Conservation (phyloP, 441 rosid genomes). For the Erodium chrysanthum region DNA sequence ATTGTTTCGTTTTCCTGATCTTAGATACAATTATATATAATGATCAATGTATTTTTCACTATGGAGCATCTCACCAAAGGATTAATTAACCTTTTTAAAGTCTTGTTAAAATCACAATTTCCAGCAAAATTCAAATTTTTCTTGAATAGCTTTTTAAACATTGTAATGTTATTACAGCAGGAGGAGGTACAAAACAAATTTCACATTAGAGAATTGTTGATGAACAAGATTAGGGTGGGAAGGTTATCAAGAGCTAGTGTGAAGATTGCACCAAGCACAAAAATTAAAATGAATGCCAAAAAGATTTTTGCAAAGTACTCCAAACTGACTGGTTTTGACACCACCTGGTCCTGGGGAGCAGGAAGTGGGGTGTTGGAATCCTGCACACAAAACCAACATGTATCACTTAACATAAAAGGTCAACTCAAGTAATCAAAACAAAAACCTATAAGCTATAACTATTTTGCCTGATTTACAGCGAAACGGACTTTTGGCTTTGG, state of each 20-base stretch:
- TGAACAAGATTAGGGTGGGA: slow-evolving; percentile 40
- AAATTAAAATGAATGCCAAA: slow-evolving; percentile 54
- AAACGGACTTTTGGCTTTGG: neutral
- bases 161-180: neutral
- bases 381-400: slow-evolving; percentile 23
- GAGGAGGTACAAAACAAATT: neutral
- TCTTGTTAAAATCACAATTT: neutral
- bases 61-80: no score
- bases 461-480: neutral
- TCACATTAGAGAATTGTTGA: slow-evolving; percentile 23
- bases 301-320: slow-evolving; percentile 50
- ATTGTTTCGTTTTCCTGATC: no score
- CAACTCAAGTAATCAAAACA: neutral
- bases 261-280: slow-evolving; percentile 54
- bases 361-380: slow-evolving; percentile 17
- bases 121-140: no score
- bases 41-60: no score
- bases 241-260: slow-evolving; percentile 70
- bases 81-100: no score
- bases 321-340: slow-evolving; percentile 20
- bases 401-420: slow-evolving; percentile 7
- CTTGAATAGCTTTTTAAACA: no score
- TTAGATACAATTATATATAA: no score
- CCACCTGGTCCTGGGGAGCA: slow-evolving; percentile 8
- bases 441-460: neutral